These are phyloP conservation scores for Fusarium sp. DNA, from an alignment of 2,329 filamentous ascomycete species.

Conservation along the genomic window DNA sequence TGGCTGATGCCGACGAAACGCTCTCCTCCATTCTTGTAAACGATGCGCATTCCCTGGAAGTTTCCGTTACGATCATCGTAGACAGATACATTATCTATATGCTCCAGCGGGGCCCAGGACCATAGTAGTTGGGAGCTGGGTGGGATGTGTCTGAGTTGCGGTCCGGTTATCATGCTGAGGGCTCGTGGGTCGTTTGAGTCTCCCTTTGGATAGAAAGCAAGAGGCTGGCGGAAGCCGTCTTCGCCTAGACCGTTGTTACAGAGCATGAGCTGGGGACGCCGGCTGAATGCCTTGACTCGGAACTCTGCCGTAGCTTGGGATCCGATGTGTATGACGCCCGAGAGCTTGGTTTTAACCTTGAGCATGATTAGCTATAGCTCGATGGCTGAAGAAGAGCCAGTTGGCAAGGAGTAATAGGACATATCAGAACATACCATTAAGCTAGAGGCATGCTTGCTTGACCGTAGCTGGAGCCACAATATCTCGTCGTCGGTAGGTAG, in stretches of 20 bases:
- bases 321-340: slow-evolving; percentile 5
- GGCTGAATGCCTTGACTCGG: neutral
- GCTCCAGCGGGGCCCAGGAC: slow-evolving; percentile 5
- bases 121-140: neutral
- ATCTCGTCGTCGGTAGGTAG: slow-evolving; percentile 1
- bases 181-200: neutral
- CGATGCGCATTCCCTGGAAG: neutral
- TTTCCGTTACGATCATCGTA: neutral
- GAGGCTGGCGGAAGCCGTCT: no score
- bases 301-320: neutral
- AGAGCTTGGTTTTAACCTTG: slow-evolving; percentile 8
- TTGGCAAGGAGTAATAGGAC: neutral
- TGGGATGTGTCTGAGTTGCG: no score
- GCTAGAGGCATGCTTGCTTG: neutral
- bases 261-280: neutral
- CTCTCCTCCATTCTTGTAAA: slow-evolving; percentile 4
- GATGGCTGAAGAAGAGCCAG: neutral
- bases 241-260: rapidly evolving
- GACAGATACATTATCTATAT: neutral
- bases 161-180: neutral
- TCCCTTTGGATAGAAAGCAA: neutral
- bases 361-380: neutral
- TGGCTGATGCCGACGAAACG: neutral
- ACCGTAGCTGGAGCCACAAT: neutral
- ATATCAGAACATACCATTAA: neutral